Evolutionary conservation across 2,329 filamentous ascomycete genomes (phyloP).

Genomic region (Trichophyton verrucosum): DNA sequence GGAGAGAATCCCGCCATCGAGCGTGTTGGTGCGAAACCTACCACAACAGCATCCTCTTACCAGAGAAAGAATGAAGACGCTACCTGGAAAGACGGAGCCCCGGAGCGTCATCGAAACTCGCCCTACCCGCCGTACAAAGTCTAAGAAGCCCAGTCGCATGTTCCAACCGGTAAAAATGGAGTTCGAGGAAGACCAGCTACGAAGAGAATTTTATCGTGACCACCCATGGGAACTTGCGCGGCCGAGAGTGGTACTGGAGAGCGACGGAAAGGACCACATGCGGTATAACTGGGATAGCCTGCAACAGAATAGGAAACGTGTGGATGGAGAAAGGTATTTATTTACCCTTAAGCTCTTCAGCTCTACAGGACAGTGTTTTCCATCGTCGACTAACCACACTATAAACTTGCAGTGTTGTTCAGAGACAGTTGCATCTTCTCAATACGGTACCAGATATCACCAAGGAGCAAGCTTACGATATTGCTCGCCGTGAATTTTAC

Average conservation of each 20-base stretch:
- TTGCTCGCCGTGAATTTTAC: constrained; percentile 84
- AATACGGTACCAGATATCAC: constrained; percentile 47
- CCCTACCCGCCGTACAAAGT: constrained; percentile 31
- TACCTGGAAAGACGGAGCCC: constrained; percentile 18
- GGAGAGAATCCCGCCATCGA: constrained; percentile 46
- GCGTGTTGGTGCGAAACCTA: constrained; percentile 47
- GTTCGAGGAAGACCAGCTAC: constrained; percentile 74
- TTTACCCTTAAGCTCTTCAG: neutral
- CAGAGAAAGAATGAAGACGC: constrained; percentile 23
- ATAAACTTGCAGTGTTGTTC: constrained; percentile 59
- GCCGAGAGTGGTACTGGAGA: constrained; percentile 71
- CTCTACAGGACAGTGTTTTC: neutral
- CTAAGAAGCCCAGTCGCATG: constrained; percentile 56
- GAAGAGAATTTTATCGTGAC: constrained; percentile 74
- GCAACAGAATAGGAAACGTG: constrained; percentile 57
- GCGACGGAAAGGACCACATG: constrained; percentile 68
- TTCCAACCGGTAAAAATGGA: constrained; percentile 67
- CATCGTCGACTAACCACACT: neutral
- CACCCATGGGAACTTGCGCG: constrained; percentile 95
- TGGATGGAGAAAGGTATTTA: constrained; percentile 72
- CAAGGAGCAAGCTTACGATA: constrained; percentile 66
- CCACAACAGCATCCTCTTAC: constrained; percentile 35
- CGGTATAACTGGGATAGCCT: constrained; percentile 68
- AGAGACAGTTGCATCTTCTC: constrained; percentile 81
- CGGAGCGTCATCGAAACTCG: constrained; percentile 27